phyloP scores from a whole-genome alignment of 2,329 filamentous ascomycete species.

The Colletotrichum chlorophyti region DNA sequence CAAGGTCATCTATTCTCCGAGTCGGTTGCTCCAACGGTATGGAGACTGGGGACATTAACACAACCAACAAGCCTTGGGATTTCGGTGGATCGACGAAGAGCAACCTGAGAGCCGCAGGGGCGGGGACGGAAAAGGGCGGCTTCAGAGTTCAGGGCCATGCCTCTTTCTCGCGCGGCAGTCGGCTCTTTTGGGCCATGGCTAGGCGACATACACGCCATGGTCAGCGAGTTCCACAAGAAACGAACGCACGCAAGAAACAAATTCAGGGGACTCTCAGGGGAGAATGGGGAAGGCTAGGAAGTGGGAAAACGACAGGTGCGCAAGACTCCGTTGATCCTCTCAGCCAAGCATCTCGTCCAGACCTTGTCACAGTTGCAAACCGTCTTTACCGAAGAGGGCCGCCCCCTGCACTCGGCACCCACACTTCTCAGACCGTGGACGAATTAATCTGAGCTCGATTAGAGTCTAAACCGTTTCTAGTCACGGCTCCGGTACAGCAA shows the following conservation, averaged over 20 bases:
- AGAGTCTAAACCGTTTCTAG: slow-evolving; percentile 42
- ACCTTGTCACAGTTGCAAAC: slow-evolving; percentile 33
- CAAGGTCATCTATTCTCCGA: slow-evolving; percentile 26
- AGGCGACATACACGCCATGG: slow-evolving; percentile 26
- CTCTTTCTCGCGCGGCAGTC: slow-evolving; percentile 23
- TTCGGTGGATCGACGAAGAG: slow-evolving; percentile 19
- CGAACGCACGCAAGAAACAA: slow-evolving; percentile 21
- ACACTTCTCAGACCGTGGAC: slow-evolving; percentile 18
- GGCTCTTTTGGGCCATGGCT: slow-evolving; percentile 20
- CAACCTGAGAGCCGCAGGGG: slow-evolving; percentile 13
- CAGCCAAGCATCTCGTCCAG: slow-evolving; percentile 18
- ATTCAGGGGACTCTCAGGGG: slow-evolving; percentile 10
- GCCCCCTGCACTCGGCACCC: slow-evolving; percentile 17
- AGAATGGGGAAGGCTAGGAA: slow-evolving; percentile 9
- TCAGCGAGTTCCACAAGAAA: slow-evolving; percentile 16
- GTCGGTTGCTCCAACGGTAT: slow-evolving; percentile 17
- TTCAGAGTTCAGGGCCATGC: slow-evolving; percentile 10
- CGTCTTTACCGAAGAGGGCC: slow-evolving; percentile 33
- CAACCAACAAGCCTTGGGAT: slow-evolving; percentile 20
- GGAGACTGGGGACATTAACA: slow-evolving; percentile 24
- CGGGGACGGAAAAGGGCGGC: slow-evolving; percentile 18
- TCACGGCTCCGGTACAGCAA: slow-evolving; percentile 43
- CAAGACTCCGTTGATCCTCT: slow-evolving; percentile 26
- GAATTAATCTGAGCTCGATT: slow-evolving; percentile 17
- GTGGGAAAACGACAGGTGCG: slow-evolving; percentile 19